These are phyloP conservation scores for Boletus subcaerulescens DNA, from an alignment of 768 basidiomycete species.

Conservation along the genomic window DNA sequence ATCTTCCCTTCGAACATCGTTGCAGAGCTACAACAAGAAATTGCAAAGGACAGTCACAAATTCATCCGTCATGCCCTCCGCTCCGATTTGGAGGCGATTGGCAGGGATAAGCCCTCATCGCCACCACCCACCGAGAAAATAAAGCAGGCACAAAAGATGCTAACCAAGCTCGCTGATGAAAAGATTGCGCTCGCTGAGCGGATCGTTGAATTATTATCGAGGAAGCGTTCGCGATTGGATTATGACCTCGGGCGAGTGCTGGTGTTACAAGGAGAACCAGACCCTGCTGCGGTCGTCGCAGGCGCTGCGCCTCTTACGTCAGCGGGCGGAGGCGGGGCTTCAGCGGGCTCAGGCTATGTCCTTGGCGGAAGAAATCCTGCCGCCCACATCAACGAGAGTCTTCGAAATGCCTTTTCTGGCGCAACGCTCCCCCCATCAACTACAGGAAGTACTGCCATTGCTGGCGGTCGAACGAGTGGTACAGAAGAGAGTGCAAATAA, in stretches of 20 bases:
- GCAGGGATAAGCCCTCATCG: slow-evolving; percentile 34
- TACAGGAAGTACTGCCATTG: background rate
- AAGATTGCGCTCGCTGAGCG: slow-evolving; percentile 44
- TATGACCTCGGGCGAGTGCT: slow-evolving; percentile 44
- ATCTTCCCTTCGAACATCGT: background rate
- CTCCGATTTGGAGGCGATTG: slow-evolving; percentile 19
- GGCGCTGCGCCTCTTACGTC: slow-evolving; percentile 26
- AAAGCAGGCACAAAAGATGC: slow-evolving; percentile 25
- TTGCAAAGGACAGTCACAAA: slow-evolving; percentile 42
- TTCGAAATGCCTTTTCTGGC: slow-evolving; percentile 36
- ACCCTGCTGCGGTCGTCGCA: slow-evolving; percentile 32
- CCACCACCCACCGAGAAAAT: slow-evolving; percentile 31
- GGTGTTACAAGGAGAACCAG: slow-evolving; percentile 42
- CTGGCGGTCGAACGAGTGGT: slow-evolving; percentile 14
- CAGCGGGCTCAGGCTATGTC: slow-evolving; percentile 26
- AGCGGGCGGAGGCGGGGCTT: slow-evolving; percentile 7
- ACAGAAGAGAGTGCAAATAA: slow-evolving; percentile 29
- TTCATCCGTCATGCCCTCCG: slow-evolving; percentile 44
- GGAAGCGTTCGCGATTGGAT: slow-evolving; percentile 47
- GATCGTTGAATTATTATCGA: slow-evolving; percentile 41
- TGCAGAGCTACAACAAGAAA: slow-evolving; percentile 42
- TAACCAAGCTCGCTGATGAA: slow-evolving; percentile 37
- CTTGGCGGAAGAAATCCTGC: slow-evolving; percentile 38
- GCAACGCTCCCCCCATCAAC: slow-evolving; percentile 22
- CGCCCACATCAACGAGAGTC: slow-evolving; percentile 39